Evolutionary conservation across 129 eudicot species (phyloP).

Genomic region (Rutidosis leptorrhynchoides): DNA sequence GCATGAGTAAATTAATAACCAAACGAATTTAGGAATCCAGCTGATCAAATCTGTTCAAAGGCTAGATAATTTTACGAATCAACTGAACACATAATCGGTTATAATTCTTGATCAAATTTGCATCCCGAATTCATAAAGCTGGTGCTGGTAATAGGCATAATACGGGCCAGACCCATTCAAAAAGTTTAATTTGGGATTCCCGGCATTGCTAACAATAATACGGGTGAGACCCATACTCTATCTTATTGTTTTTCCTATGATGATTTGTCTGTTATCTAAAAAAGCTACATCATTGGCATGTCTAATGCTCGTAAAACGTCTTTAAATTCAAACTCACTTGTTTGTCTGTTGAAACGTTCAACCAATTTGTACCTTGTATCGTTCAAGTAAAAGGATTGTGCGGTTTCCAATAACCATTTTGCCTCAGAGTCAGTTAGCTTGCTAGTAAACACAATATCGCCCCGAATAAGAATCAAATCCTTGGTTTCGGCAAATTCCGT

Average conservation of each 20-base stretch:
- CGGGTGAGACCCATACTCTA: not conserved
- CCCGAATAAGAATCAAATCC: constrained; percentile 78
- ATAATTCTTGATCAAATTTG: no score
- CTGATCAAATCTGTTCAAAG: no score
- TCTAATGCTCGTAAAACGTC: constrained; percentile 72
- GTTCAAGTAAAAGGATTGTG: constrained; percentile 85
- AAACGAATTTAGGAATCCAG: no score
- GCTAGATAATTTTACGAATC: no score
- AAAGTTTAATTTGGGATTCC: no score
- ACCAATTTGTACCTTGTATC: constrained; percentile 75
- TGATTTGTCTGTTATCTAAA: not conserved
- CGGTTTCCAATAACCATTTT: constrained; percentile 74
- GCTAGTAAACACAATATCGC: constrained; percentile 81
- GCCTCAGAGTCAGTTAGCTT: constrained; percentile 76
- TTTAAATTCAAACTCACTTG: constrained; percentile 81
- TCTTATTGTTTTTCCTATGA: constrained; percentile 16
- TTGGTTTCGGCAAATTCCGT: constrained; percentile 86
- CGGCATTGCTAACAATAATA: no score
- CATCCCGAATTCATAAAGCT: no score
- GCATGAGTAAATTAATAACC: no score
- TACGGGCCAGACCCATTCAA: no score
- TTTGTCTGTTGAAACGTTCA: constrained; percentile 77
- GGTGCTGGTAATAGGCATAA: no score
- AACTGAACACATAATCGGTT: no score
- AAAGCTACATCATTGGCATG: constrained; percentile 63